phyloP scores from a whole-genome alignment of 2,329 filamentous ascomycete genomes.

The Trichophyton mentagrophytes region DNA sequence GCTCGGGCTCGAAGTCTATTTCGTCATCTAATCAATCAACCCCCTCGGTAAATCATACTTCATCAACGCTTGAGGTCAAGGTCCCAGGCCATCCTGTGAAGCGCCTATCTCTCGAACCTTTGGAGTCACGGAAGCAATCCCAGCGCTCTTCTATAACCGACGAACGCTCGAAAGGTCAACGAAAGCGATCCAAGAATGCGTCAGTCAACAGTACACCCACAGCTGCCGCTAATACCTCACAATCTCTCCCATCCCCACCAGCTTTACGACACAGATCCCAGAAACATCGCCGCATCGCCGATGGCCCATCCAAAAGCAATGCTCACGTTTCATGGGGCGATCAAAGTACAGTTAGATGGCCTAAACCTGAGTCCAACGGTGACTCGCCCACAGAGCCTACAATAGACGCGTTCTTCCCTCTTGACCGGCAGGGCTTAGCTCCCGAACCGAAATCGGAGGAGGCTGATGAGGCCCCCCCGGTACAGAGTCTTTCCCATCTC shows the following conservation, averaged over 20 bases:
- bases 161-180: conserved; percentile 22
- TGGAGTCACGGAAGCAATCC: conserved; percentile 26
- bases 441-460: neutral
- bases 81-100: conserved; percentile 29
- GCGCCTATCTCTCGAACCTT: conserved; percentile 27
- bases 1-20: neutral
- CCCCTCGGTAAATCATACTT: conserved; percentile 13
- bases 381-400: neutral
- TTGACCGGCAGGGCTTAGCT: neutral
- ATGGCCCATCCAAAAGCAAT: neutral
- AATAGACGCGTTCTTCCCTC: neutral
- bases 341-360: neutral
- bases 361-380: neutral
- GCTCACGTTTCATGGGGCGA: neutral
- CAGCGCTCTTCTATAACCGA: conserved; percentile 22
- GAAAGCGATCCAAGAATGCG: conserved; percentile 21
- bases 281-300: conserved; percentile 18
- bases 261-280: conserved; percentile 29
- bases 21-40: neutral
- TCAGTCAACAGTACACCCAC: conserved; percentile 22
- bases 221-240: conserved; percentile 14
- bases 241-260: conserved; percentile 27
- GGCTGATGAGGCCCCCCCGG: neutral
- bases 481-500: conserved; percentile 19
- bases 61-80: conserved; percentile 28